Evolutionary conservation across 345 rosid genomes (phyloP), one percentile per base, ranked within the genome.

Genomic region (Angophora floribunda): DNA sequence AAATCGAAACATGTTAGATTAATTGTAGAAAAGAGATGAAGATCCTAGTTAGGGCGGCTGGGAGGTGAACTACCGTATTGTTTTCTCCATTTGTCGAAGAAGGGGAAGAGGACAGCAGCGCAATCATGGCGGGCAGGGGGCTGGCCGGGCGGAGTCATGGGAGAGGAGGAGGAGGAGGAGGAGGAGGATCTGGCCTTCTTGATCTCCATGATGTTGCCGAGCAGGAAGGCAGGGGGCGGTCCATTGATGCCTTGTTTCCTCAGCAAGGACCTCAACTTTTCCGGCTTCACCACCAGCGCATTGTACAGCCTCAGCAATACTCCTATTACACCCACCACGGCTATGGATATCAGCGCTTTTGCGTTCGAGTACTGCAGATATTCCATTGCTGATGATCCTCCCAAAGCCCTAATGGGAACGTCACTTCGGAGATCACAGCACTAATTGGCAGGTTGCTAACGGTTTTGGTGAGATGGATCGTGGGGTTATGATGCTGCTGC

Each of bases 191-290:
- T 87, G 6, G 92, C 67, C 55, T 92, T 90, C 86, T 88, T 89
- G 36, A 93, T 94, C 88, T 92, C 93, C 63, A 85, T 86, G 12
- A 93, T 89, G 88, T 94, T 94, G 84, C 95, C 94, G 8, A 94
- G 90, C 30, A 94, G 55, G 61, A 92, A 86, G 9, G 88, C 32
- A 4, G 92, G 93, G 3, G 88, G 70, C n/a, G 94, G 95, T 13
- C 95, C 94, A 7, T 63, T 51, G 86, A 92, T 88, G 47, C 95
- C 94, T 82, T 92, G 94, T 79, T 89, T 90, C 70, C 87, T 53
- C 19, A 93, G 87, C 85, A 78, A 63, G 50, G 88, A 85, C 57
- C 93, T 89, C n/a, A 91, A 90, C 89, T 87, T 91, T 80, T 49
- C 57, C 17, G 95, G 95, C 88, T 90, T 91, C 52, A 80, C n/a